Evolutionary conservation across 1,284 basidiomycete genomes (phyloP).

Genomic region (Rhodotorula mucilaginosa): DNA sequence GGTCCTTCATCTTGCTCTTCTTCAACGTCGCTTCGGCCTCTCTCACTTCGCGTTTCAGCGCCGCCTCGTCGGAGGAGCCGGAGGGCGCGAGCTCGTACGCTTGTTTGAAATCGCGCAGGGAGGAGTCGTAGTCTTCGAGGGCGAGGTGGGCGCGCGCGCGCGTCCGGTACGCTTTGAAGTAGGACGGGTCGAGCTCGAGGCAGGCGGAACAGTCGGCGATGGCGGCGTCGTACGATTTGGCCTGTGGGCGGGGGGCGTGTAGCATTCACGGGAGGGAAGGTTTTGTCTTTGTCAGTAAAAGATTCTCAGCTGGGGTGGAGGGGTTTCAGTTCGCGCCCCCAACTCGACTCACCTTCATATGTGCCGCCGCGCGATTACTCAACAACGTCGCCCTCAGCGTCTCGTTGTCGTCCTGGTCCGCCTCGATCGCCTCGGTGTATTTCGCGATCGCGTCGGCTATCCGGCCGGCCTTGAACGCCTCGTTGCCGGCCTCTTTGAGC

Average conservation of each 20-base stretch:
- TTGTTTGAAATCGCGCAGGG: constrained; percentile 71
- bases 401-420: constrained; percentile 44
- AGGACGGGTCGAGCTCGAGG: constrained; percentile 61
- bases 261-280: neutral
- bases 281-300: neutral
- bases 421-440: constrained; percentile 67
- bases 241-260: constrained; percentile 49
- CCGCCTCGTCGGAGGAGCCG: constrained; percentile 61
- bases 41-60: constrained; percentile 64
- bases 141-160: constrained; percentile 74
- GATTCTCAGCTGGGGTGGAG: neutral
- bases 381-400: constrained; percentile 73
- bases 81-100: constrained; percentile 66
- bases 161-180: constrained; percentile 81
- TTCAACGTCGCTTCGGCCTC: constrained; percentile 75
- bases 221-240: constrained; percentile 64
- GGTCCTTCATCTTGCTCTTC: constrained; percentile 69
- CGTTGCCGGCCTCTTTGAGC: constrained; percentile 80
- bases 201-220: constrained; percentile 69
- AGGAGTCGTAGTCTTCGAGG: constrained; percentile 69
- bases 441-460: constrained; percentile 64
- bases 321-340: no score
- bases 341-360: constrained; percentile 61
- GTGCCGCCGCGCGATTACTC: constrained; percentile 78
- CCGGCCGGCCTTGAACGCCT: constrained; percentile 65